A percentile compares a stretch with the other conserved stretches of the same genome.
phyloP scores from a whole-genome alignment of 2,329 filamentous ascomycete genomes.

The Arachnomyces sp. region DNA sequence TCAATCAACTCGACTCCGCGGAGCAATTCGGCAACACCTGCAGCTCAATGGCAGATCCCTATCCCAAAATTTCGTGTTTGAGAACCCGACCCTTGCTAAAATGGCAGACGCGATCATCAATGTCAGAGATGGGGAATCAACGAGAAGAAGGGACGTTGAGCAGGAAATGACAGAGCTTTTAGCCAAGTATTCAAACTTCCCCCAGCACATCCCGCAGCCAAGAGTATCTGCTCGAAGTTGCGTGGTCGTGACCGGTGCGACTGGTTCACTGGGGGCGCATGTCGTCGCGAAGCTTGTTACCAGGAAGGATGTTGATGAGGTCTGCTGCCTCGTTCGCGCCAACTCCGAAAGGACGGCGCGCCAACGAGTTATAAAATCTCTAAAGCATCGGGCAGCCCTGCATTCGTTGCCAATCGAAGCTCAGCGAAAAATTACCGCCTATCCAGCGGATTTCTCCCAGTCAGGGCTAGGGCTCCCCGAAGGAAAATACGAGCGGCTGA shows the following conservation, averaged over 20 bases:
- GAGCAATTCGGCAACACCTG: conserved; percentile 43
- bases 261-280: conserved; percentile 57
- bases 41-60: conserved; percentile 41
- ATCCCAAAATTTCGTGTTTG: conserved; percentile 41
- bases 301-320: conserved; percentile 28
- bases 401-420: conserved; percentile 9
- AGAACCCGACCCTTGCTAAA: conserved; percentile 43
- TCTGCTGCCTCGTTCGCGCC: conserved; percentile 52
- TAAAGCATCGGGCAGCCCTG: conserved; percentile 18
- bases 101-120: conserved; percentile 36
- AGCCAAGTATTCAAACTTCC: conserved; percentile 34
- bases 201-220: conserved; percentile 17
- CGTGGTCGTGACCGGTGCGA: conserved; percentile 53
- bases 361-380: conserved; percentile 38
- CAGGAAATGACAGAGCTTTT: conserved; percentile 43
- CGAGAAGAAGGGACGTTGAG: conserved; percentile 21
- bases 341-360: conserved; percentile 32
- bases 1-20: conserved; percentile 49
- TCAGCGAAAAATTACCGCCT: conserved; percentile 36
- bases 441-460: conserved; percentile 43
- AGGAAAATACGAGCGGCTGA: conserved; percentile 34
- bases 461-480: conserved; percentile 40
- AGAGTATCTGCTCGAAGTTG: conserved; percentile 16
- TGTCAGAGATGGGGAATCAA: conserved; percentile 28
- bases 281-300: conserved; percentile 40